These are phyloP conservation scores for Hymenoscyphus fraxineus DNA, from an alignment of 2,329 filamentous ascomycete genomes.

Conservation along the genomic window DNA sequence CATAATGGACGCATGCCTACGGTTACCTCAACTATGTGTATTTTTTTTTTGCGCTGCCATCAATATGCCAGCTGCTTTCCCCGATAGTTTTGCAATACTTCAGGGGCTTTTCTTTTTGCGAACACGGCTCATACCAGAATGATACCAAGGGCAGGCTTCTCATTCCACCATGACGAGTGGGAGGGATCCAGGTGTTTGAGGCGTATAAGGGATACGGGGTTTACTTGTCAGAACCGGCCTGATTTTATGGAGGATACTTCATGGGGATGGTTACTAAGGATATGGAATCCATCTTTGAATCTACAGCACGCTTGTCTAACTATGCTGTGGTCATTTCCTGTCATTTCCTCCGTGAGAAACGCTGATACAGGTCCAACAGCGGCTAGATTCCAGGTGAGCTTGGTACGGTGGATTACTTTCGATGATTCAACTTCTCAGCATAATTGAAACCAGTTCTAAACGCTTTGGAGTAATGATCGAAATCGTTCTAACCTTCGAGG, in stretches of 20 bases:
- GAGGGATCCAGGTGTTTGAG: constrained; percentile 3
- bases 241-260: not conserved
- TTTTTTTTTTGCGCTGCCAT: not conserved
- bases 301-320: not conserved
- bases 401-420: too few species aligned
- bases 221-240: not conserved
- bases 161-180: not conserved
- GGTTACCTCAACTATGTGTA: not conserved
- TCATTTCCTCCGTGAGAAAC: not conserved
- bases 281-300: not conserved
- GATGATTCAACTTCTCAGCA: too few species aligned
- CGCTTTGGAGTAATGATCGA: too few species aligned
- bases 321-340: not conserved
- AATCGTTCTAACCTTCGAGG: too few species aligned
- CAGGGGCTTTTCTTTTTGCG: not conserved
- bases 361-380: too few species aligned
- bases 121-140: not conserved
- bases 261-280: not conserved
- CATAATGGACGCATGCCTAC: not conserved
- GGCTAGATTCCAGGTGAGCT: too few species aligned
- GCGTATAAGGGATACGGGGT: not conserved
- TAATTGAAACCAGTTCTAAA: too few species aligned
- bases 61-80: not conserved
- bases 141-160: constrained; percentile 8
- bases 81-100: not conserved